These are phyloP conservation scores for Camellia oleifera DNA, from an alignment of 179 eudicot genomes.

Conservation along the genomic window DNA sequence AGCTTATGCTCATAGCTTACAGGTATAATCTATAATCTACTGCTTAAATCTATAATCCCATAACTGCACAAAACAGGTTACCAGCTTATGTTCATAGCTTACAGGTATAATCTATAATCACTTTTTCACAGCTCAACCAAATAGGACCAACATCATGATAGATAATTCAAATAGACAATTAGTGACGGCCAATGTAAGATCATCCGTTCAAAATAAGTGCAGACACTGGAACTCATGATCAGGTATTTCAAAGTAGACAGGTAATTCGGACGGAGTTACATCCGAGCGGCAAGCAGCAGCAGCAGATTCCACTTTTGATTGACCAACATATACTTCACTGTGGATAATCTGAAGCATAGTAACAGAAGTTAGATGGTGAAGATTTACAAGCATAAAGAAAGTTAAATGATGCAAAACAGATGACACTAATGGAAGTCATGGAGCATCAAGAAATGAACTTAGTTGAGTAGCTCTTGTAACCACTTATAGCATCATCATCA, in stretches of 20 bases:
- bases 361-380: constrained; percentile 4
- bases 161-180: not conserved
- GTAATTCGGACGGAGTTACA: constrained; percentile 25
- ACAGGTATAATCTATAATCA: too few relatives aligned
- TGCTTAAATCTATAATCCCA: too few relatives aligned
- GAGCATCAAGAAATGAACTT: not conserved
- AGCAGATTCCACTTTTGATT: constrained; percentile 94
- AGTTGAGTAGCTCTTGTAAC: too few relatives aligned
- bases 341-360: constrained; percentile 64
- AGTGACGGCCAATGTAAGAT: not conserved
- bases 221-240: not conserved
- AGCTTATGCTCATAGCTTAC: too few relatives aligned
- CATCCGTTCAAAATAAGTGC: not conserved
- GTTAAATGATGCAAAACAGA: not conserved
- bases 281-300: constrained; percentile 92
- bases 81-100: too few relatives aligned
- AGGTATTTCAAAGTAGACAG: not conserved
- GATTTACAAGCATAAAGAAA: constrained; percentile 7
- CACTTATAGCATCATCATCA: not conserved
- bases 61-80: too few relatives aligned
- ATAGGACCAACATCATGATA: not conserved
- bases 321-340: constrained; percentile 79
- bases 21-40: too few relatives aligned
- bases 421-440: not conserved
- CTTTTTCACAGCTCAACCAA: too few relatives aligned